These are phyloP conservation scores for Penicillium verhagenii DNA, from an alignment of 495 filamentous ascomycete species.

Conservation along the genomic window DNA sequence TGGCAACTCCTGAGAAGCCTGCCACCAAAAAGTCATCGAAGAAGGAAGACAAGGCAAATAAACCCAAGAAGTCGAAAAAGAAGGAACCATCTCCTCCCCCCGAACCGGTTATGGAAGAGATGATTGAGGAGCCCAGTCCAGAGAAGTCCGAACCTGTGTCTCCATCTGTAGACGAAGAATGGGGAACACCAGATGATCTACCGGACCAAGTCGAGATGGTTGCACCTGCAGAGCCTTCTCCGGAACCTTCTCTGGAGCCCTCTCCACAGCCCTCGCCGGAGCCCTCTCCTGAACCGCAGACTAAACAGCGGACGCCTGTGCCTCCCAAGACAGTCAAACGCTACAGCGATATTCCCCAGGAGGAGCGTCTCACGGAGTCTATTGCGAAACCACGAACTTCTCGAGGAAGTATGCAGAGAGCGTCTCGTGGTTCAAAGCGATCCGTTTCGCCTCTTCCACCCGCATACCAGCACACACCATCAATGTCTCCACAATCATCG, in stretches of 20 bases:
- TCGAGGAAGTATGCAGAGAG: conserved; percentile 6
- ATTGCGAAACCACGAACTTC: conserved; percentile 27
- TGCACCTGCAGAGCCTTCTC: conserved; percentile 18
- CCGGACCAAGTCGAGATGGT: conserved; percentile 29
- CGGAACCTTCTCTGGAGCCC: conserved; percentile 14
- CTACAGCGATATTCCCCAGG: conserved; percentile 45
- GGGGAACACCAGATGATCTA: conserved; percentile 21
- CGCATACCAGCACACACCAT: conserved; percentile 43
- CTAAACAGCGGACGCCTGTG: conserved; percentile 30
- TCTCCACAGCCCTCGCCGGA: conserved; percentile 19
- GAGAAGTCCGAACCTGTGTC: conserved; percentile 7
- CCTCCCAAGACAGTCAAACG: conserved; percentile 45
- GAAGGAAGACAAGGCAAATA: conserved; percentile 49
- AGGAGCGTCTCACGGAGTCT: conserved; percentile 38
- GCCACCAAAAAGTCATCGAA: conserved; percentile 29
- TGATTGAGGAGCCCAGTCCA: conserved; percentile 16
- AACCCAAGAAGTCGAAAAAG: conserved; percentile 49
- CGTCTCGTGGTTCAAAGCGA: conserved; percentile 13
- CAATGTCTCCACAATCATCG: conserved; percentile 71
- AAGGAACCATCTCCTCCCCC: conserved; percentile 12
- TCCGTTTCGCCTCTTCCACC: conserved; percentile 36
- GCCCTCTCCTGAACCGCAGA: no score
- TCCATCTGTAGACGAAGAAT: conserved; percentile 19
- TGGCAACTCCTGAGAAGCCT: conserved; percentile 15
- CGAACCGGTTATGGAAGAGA: conserved; percentile 16